Evolutionary conservation across 768 basidiomycete species (phyloP).

Genomic region (Rhizopogon roseolus): DNA sequence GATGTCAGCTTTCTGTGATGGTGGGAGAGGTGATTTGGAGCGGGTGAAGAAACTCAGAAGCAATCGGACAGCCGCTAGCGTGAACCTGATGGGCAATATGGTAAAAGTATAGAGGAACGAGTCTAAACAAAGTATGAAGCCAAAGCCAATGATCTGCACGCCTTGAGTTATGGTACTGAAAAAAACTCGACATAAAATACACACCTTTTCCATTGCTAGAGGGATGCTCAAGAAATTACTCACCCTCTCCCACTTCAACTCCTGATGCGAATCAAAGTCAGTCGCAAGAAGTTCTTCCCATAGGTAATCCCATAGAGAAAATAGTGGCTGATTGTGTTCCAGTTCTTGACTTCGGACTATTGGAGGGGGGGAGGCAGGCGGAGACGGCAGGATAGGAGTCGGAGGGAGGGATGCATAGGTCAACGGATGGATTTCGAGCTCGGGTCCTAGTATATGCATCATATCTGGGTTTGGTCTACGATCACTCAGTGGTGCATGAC

Average conservation of each 20-base stretch:
- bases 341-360: slow-evolving; percentile 7
- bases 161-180: neutral
- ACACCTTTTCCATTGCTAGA: slow-evolving; percentile 89
- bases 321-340: slow-evolving; percentile 39
- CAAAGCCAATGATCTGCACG: slow-evolving; percentile 81
- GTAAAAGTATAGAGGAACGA: slow-evolving; percentile 98
- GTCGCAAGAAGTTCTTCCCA: slow-evolving; percentile 84
- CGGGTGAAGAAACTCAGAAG: slow-evolving; percentile 44
- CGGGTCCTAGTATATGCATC: slow-evolving; percentile 1
- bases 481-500: neutral
- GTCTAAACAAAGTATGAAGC: slow-evolving; percentile 90
- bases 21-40: slow-evolving; percentile 58
- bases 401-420: slow-evolving; percentile 73
- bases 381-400: slow-evolving; percentile 58
- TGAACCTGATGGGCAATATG: slow-evolving; percentile 87
- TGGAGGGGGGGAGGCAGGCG: slow-evolving; percentile 25
- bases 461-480: slow-evolving; percentile 5
- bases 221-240: slow-evolving; percentile 95
- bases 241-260: slow-evolving; percentile 93
- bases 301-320: slow-evolving; percentile 91
- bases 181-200: slow-evolving; percentile 3
- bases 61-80: slow-evolving; percentile 57
- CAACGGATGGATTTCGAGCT: slow-evolving; percentile 30
- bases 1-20: slow-evolving; percentile 91
- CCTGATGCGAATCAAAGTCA: slow-evolving; percentile 93